phyloP scores from a whole-genome alignment of 1,284 basidiomycete genomes.

The Cutaneotrichosporon cutaneum region DNA sequence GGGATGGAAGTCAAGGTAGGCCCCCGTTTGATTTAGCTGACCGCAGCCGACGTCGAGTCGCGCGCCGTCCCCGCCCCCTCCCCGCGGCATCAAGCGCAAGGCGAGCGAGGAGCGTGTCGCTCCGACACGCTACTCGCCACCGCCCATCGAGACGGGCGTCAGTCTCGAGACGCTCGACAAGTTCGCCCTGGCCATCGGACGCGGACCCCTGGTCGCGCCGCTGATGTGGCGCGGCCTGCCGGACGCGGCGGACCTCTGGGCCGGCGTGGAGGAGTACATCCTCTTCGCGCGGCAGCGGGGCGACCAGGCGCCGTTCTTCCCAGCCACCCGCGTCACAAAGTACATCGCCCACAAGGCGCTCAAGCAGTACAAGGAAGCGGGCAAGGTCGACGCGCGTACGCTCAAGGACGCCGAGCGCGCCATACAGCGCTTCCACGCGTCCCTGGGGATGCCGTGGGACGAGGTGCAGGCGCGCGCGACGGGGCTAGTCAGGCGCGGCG shows the following conservation, averaged over 20 bases:
- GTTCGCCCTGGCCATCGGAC: slow-evolving; percentile 2
- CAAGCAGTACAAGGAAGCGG: background rate
- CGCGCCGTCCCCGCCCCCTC: background rate
- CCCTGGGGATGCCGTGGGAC: background rate
- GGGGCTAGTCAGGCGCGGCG: background rate
- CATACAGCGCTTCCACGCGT: background rate
- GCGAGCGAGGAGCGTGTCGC: background rate
- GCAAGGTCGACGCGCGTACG: background rate
- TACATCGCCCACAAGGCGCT: slow-evolving; percentile 6
- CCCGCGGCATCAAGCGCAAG: slow-evolving; percentile 4
- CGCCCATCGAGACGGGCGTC: background rate
- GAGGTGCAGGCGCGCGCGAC: background rate
- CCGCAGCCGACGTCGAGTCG: background rate
- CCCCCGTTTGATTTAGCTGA: background rate
- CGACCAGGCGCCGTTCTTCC: slow-evolving; percentile 3
- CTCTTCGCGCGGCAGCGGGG: slow-evolving; percentile 5
- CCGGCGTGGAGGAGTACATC: slow-evolving; percentile 5
- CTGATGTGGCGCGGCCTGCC: slow-evolving; percentile 5
- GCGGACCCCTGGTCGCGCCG: background rate
- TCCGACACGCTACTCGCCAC: background rate
- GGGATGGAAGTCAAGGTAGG: slow-evolving; percentile 4
- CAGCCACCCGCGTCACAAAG: slow-evolving; percentile 1
- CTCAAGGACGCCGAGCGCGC: background rate
- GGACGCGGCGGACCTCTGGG: background rate
- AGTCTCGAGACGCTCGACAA: background rate